These are phyloP conservation scores for Geum urbanum DNA, from an alignment of 306 rosid species.

Conservation along the genomic window DNA sequence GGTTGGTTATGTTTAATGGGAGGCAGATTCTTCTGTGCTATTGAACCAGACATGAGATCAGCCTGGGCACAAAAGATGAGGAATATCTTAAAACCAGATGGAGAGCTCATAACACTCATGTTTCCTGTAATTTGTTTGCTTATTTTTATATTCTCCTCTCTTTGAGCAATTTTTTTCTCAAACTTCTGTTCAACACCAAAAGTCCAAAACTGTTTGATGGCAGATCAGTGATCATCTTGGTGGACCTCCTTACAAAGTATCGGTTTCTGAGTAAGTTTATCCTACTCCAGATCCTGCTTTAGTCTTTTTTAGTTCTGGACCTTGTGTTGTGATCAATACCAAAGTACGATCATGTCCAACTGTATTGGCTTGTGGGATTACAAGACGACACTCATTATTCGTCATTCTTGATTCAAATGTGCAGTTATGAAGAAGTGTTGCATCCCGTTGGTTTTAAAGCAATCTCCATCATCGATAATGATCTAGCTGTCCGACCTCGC, in stretches of 20 bases:
- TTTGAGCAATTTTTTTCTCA: not conserved
- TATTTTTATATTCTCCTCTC: not conserved
- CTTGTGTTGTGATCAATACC: not conserved
- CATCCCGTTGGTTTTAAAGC: constrained; percentile 42
- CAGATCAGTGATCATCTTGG: constrained; percentile 33
- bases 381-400: not conserved
- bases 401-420: not conserved
- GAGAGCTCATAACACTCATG: constrained; percentile 43
- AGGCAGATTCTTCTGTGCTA: constrained; percentile 39
- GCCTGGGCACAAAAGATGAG: constrained; percentile 35
- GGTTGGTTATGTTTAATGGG: constrained; percentile 3
- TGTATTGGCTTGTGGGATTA: not conserved
- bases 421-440: constrained; percentile 40
- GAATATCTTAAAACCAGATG: constrained; percentile 33
- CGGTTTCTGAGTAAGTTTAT: constrained; percentile 32
- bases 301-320: not conserved
- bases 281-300: constrained; percentile 3
- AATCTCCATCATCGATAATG: constrained; percentile 31
- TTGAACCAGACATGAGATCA: constrained; percentile 36
- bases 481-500: constrained; percentile 35
- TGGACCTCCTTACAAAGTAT: constrained; percentile 46
- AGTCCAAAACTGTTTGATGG: constrained; percentile 11
- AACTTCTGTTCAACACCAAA: constrained; percentile 1
- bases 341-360: not conserved
- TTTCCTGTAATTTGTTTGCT: constrained; percentile 33